Evolutionary conservation across 2,329 filamentous ascomycete genomes (phyloP).

Genomic region (Colletotrichum filicis): DNA sequence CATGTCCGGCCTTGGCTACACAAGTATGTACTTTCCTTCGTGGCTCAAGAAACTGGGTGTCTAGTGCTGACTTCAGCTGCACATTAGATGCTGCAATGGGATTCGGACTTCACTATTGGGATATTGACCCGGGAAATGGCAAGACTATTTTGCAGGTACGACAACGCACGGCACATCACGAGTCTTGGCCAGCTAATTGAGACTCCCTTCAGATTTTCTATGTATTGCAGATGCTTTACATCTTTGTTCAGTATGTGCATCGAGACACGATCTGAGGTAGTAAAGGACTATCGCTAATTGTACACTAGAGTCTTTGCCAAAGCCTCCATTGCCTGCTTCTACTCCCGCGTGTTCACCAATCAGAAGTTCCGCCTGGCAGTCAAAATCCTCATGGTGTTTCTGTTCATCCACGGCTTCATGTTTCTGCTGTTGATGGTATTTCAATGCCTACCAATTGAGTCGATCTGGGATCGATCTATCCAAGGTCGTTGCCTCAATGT

Average conservation of each 20-base stretch:
- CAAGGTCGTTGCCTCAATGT: constrained; percentile 23
- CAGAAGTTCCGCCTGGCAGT: constrained; percentile 18
- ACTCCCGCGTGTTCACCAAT: constrained; percentile 37
- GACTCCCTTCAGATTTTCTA: constrained; percentile 34
- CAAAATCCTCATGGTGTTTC: constrained; percentile 9
- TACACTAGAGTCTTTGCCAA: constrained; percentile 34
- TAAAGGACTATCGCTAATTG: neutral
- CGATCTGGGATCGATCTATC: constrained; percentile 32
- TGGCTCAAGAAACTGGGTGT: neutral
- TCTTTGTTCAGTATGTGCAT: constrained; percentile 33
- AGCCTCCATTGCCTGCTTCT: constrained; percentile 39
- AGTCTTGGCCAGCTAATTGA: neutral
- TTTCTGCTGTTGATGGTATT: constrained; percentile 36
- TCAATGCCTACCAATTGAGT: constrained; percentile 35
- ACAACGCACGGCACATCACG: neutral
- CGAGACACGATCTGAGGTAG: neutral
- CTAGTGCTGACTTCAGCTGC: neutral
- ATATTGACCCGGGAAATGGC: constrained; percentile 33
- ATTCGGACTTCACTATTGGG: constrained; percentile 40
- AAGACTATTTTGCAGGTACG: constrained; percentile 26
- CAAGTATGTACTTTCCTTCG: neutral
- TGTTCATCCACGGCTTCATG: constrained; percentile 32
- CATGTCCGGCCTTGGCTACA: neutral
- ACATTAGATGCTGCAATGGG: constrained; percentile 23
- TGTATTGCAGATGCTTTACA: constrained; percentile 39